A percentile compares a stretch with the other conserved stretches of the same genome.
phyloP scores from a whole-genome alignment of 257 asterid genomes.

The Fraxinus quadrangulata region DNA sequence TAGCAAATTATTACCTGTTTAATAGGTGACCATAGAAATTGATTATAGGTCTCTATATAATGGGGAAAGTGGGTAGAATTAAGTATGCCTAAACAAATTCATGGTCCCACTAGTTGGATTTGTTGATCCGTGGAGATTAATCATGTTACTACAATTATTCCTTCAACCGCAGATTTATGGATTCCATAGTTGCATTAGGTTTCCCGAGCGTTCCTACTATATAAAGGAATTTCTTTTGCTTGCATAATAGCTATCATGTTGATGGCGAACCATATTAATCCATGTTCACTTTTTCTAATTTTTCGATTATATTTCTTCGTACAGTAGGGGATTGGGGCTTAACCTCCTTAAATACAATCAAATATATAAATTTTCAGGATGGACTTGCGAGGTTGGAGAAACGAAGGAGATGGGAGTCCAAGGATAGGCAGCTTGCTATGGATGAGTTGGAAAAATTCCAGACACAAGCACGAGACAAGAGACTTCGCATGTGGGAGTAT shows the following conservation, averaged over 20 bases:
- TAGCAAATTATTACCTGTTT: not conserved
- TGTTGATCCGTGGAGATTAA: not conserved
- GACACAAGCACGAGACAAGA: conserved; percentile 67
- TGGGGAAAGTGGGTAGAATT: not conserved
- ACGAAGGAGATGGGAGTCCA: conserved; percentile 74
- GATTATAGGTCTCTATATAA: not conserved
- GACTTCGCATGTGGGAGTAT: conserved; percentile 94
- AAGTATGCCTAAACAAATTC: not conserved
- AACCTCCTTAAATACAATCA: not conserved
- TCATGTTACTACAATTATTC: no score
- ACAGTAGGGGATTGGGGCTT: no score
- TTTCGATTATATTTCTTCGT: not conserved
- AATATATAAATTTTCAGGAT: conserved; percentile 52
- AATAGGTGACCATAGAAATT: not conserved
- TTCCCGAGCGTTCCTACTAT: not conserved
- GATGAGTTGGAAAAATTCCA: conserved; percentile 82
- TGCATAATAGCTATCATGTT: not conserved
- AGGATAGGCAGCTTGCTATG: conserved; percentile 55
- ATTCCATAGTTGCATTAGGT: not conserved
- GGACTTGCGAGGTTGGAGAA: conserved; percentile 95
- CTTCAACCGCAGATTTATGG: not conserved
- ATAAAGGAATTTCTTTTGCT: not conserved
- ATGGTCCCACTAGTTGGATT: not conserved
- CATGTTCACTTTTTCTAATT: not conserved
- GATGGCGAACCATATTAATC: not conserved